These are phyloP conservation scores for Colletotrichum camelliae DNA, from an alignment of 2,329 filamentous ascomycete species.

Conservation along the genomic window DNA sequence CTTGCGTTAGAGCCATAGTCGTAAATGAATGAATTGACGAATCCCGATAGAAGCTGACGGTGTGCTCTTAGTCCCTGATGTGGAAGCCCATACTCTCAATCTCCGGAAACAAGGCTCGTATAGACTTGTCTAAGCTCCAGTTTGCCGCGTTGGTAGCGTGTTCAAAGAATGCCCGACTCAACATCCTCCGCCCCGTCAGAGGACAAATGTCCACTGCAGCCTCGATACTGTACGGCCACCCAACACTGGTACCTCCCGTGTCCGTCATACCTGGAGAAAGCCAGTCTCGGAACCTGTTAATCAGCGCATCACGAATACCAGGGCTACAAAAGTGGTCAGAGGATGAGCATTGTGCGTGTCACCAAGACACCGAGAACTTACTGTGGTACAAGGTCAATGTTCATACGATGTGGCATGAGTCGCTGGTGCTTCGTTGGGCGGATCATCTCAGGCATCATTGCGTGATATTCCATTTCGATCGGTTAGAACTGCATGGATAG, in stretches of 20 bases:
- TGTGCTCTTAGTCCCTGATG: neutral
- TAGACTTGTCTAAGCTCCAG: conserved; percentile 15
- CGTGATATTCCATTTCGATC: conserved; percentile 1
- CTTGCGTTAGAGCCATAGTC: conserved; percentile 21
- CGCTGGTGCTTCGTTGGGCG: conserved; percentile 2
- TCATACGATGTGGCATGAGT: conserved; percentile 10
- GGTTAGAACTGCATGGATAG: neutral
- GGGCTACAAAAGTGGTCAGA: neutral
- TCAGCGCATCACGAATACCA: conserved; percentile 8
- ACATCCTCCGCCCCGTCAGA: neutral
- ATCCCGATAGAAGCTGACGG: neutral
- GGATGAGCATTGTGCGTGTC: neutral
- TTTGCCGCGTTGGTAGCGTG: conserved; percentile 6
- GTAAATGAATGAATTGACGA: conserved; percentile 21
- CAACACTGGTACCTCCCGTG: conserved; percentile 4
- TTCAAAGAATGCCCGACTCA: conserved; percentile 10
- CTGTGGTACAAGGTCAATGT: conserved; percentile 13
- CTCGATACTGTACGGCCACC: conserved; percentile 13
- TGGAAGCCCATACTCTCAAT: conserved; percentile 6
- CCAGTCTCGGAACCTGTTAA: conserved; percentile 10
- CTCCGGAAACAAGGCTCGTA: neutral
- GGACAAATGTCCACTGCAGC: conserved; percentile 10
- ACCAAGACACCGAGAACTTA: neutral
- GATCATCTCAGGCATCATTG: conserved; percentile 11
- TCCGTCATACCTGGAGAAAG: conserved; percentile 9